Conservation (phyloP, 1,139 yeast species). For the Pichia sp. region DNA sequence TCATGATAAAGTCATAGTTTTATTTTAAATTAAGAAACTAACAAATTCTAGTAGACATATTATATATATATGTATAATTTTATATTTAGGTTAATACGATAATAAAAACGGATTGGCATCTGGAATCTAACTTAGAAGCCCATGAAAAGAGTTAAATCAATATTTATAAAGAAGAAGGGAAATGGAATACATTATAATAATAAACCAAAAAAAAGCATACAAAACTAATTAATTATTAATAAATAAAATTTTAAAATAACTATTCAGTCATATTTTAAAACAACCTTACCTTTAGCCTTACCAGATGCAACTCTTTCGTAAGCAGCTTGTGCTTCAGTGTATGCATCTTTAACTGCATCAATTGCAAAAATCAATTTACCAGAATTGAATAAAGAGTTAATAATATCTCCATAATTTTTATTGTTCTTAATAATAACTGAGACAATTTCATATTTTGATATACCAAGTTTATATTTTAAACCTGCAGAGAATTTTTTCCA, state of each 20-base stretch:
- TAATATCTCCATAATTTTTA: constrained; percentile 15
- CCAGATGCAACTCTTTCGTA: constrained; percentile 40
- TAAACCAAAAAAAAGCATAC: background rate
- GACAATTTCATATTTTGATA: constrained; percentile 19
- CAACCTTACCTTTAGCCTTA: constrained; percentile 58
- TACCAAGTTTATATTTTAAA: constrained; percentile 18
- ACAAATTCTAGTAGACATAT: no score
- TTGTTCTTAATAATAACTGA: constrained; percentile 6
- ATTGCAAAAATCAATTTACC: constrained; percentile 41
- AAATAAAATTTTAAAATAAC: no score
- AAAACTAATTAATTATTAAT: background rate
- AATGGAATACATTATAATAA: no score
- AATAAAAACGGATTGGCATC: no score
- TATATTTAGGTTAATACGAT: background rate
- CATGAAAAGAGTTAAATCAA: no score
- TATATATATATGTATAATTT: no score
- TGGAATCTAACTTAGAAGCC: no score
- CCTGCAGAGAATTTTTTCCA: constrained; percentile 11
- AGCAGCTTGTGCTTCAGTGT: constrained; percentile 43
- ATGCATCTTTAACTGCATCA: constrained; percentile 48
- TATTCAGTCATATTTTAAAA: constrained; percentile 22
- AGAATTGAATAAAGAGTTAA: constrained; percentile 34
- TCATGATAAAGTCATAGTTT: constrained; percentile 24
- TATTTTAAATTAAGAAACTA: constrained; percentile 15
- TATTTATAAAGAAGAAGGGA: no score